Base-by-base conservation (phyloP, 495 filamentous ascomycete species). In the Aspergillus ostianus region DNA sequence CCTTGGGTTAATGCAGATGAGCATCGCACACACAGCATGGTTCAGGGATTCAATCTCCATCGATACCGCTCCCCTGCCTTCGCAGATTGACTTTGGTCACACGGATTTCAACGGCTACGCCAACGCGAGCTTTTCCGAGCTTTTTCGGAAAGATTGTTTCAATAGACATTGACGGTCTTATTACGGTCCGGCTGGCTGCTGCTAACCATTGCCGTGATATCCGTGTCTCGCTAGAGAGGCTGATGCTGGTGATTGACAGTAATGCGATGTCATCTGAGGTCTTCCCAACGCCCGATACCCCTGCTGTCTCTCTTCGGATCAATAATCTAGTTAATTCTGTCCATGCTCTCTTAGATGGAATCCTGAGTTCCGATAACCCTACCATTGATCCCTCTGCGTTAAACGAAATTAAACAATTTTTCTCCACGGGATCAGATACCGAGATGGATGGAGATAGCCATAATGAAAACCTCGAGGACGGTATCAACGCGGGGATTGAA, bases 141-240 rank as follows among this genome's bases (percentile, higher is more conserved):
- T 85, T 82, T 74, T 64, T 87, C 58, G 85, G 85, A 4, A 82
- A 85, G 60, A 71, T 88, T 21, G 70, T 85, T 13, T 77, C 82
- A 51, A 70, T 83, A 8, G 74, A 77, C 26, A 63, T 80, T 13
- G 82, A 85, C 66, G 85, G 85, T 1, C 64, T 70, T 5, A 62
- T 86, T 7, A 80, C 74, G 2, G 75, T 88, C 36, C 75, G 84
- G 21, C 69, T 88, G 47, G 80, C 80, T 15, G 79, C 75, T 6
- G 51, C 75, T 23, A 62, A 72, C 17, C 62, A 76, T n/a, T 76
- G 77, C 19, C 66, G 68, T 17, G 85, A 87, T 60, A 62, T 86
- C 51, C 71, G 64, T 13, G 65, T 85, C 47, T 60, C 74, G 2
- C 54, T 73, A 12, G 84, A 87, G 57, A 69, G 75, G 44, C 68